Base-by-base conservation (phyloP, 208 protist species). In the Kentomonas sorsogonicus region DNA sequence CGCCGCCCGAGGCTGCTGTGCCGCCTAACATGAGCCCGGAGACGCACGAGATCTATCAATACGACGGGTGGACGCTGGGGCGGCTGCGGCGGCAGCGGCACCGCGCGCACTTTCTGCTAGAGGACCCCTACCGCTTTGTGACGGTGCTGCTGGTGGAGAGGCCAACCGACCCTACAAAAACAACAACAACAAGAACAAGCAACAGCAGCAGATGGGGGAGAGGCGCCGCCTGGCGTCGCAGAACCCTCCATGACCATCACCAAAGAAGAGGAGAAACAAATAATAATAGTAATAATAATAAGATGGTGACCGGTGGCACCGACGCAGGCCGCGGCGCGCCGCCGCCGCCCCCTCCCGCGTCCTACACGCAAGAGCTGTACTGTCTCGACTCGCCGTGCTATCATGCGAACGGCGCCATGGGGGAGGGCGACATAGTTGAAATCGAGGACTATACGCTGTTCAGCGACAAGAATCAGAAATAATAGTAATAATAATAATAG, bases 371-470 rank as follows among this genome's bases (percentile, higher is more conserved):
- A 3, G 61, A 68, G 54, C 69, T 94, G 53, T 77, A 75, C 61
- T 86, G 77, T 45, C 74, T 95, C 22, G 88, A 95, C 66, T 88
- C 77, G 40, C 75, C 84, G 4, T 95, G 88, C 50, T 95, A 91
- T 54, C 88, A 95, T 52, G 84, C 79, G 25, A 58, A 75, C 20
- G 88, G 88, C 0, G 84, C 88, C 1, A 66, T 95, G 1, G 88
- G 84, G 2, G 88, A 95, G 58, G 88, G 88, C 20, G 69, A 83
- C 27, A 18, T 95, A 0, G 71, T 90, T 2, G 88, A 95, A 26
- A 73, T 95, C 4, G 88, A 95, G 53, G 79, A 90, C 46, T 70
- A n/a, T n/a, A n/a, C n/a, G n/a, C n/a, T n/a, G n/a, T n/a, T n/a
- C n/a, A n/a, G n/a, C n/a, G n/a, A n/a, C n/a, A n/a, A n/a, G n/a